Base-by-base conservation (phyloP, 768 basidiomycete genomes). In the Royoungia palumana region DNA sequence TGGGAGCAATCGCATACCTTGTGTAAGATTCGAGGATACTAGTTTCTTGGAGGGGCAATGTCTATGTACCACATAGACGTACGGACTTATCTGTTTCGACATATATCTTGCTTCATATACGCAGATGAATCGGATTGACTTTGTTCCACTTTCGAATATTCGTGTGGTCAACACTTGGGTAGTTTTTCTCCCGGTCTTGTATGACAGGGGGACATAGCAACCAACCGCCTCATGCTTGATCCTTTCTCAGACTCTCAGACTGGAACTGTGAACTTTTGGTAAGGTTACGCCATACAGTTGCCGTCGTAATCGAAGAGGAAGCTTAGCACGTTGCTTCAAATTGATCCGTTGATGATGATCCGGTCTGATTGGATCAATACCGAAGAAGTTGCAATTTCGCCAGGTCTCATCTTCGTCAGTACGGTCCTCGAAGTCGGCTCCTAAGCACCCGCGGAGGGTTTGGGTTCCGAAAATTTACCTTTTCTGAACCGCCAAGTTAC, bases 1-100 rank as follows among this genome's bases (percentile, higher is more conserved):
- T 57, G 19, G 62, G 62, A 30, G 55, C 36, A 14, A n/a, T 58
- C 19, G 50, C 53, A 4, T 54, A 12, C 30, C 32, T 66, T 12
- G 5, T 55, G 14, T 65, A 46, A 57, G 22, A 35, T 20, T 24
- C 40, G 12, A 16, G 14, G 1, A 13, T 25, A 25, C 20, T 20
- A 32, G 7, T 14, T 3, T 16, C 3, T n/a, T 11, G 17, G 11
- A 22, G n/a, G 25, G 28, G 13, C 32, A 21, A 12, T 39, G 5
- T 38, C 8, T 44, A 5, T 24, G 39, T 59, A 59, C 55, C 49
- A 30, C 45, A 24, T 11, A 45, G 12, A 20, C 45, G 44, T 36
- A 35, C 37, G 44, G 51, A 47, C 43, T 24, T 6, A 8, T 22
- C 32, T 9, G 21, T 38, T n/a, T 35, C 7, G n/a, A 8, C 21